phyloP scores from a whole-genome alignment of 2,329 filamentous ascomycete species.

The Ceratocystis ficicola region DNA sequence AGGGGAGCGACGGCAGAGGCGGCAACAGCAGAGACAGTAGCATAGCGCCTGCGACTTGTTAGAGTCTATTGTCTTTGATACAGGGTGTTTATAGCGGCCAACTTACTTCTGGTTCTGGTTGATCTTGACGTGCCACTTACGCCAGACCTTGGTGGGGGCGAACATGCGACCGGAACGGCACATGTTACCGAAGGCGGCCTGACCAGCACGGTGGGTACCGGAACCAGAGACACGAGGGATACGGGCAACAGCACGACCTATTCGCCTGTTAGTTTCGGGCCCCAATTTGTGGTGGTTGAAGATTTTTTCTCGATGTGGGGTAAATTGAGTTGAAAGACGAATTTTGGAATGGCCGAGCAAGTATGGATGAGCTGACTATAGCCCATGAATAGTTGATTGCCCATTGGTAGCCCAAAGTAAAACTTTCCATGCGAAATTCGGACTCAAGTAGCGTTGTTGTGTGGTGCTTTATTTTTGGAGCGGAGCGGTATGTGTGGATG shows the following conservation, averaged over 20 bases:
- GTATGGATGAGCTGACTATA: not conserved
- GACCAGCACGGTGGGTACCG: conserved; percentile 99
- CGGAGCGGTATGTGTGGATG: conserved; percentile 1
- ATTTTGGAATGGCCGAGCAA: not conserved
- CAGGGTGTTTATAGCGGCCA: not conserved
- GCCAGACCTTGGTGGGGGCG: conserved; percentile 99
- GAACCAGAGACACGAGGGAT: conserved; percentile 99
- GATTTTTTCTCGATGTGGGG: conserved; percentile 13
- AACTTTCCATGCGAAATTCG: not conserved
- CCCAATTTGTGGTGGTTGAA: not conserved
- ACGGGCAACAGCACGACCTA: conserved; percentile 98
- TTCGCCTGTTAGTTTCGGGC: conserved; percentile 18
- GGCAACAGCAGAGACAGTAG: conserved; percentile 92
- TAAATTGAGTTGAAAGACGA: not conserved
- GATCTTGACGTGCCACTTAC: conserved; percentile 99
- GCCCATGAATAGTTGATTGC: not conserved
- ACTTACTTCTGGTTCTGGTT: conserved; percentile 92
- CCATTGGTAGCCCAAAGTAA: not conserved
- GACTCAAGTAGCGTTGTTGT: not conserved
- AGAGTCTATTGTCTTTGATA: conserved; percentile 19
- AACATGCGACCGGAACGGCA: conserved; percentile 99
- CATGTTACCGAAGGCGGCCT: conserved; percentile 99
- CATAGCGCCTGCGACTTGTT: conserved; percentile 61
- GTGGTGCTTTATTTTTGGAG: not conserved
- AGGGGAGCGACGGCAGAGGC: conserved; percentile 91